These are phyloP conservation scores for Calvatia gigantea DNA, from an alignment of 768 basidiomycete genomes.

Conservation along the genomic window DNA sequence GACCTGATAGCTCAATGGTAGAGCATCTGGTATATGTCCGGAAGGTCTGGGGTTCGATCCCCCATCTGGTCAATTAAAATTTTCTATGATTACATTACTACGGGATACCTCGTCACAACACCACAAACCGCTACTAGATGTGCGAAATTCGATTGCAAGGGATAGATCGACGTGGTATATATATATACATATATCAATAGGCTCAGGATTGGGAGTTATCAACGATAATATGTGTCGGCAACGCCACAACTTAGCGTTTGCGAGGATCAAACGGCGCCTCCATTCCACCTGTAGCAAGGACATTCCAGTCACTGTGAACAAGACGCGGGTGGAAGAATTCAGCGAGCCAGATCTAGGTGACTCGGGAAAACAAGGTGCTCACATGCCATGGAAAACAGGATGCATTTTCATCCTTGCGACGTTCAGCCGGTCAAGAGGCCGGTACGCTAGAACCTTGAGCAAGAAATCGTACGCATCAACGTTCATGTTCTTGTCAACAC, in stretches of 20 bases:
- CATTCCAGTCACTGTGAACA: slow-evolving; percentile 3
- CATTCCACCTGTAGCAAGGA: slow-evolving; percentile 3
- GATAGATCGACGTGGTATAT: too few species aligned
- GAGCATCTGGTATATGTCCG: too few species aligned
- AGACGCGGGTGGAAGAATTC: not conserved
- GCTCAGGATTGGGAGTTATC: too few species aligned
- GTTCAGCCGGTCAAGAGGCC: not conserved
- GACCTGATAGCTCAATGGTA: too few species aligned
- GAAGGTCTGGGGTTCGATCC: too few species aligned
- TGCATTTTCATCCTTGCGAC: slow-evolving; percentile 8
- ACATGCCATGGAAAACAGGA: slow-evolving; percentile 4
- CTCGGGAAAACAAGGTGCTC: not conserved
- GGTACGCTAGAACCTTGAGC: not conserved
- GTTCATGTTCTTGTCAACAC: slow-evolving; percentile 5
- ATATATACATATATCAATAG: too few species aligned
- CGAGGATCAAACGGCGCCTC: not conserved
- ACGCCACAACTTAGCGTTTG: not conserved
- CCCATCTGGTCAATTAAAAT: too few species aligned
- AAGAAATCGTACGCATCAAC: slow-evolving; percentile 8
- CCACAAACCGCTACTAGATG: too few species aligned
- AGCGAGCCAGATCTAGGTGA: not conserved
- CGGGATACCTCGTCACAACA: too few species aligned
- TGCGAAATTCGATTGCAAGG: too few species aligned
- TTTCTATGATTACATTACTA: too few species aligned
- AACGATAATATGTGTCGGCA: too few species aligned